These are phyloP conservation scores for Hypoxylon rickii DNA, from an alignment of 495 filamentous ascomycete species.

Conservation along the genomic window DNA sequence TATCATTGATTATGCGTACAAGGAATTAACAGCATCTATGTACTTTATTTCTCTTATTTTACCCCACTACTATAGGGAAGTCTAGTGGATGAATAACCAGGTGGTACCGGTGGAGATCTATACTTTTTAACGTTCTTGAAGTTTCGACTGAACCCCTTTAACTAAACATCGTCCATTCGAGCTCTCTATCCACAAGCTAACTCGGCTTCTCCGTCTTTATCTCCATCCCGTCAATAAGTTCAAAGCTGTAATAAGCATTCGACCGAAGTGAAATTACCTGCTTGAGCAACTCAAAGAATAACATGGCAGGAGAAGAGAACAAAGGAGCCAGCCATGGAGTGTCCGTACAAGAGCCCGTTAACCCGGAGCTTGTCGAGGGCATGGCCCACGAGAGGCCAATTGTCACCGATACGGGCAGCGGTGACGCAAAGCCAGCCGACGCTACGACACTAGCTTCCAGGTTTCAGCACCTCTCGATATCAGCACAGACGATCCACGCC, in stretches of 20 bases:
- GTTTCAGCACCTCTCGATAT: constrained; percentile 49
- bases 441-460: constrained; percentile 25
- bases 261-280: not conserved
- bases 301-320: constrained; percentile 27
- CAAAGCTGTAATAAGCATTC: no score
- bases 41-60: not conserved
- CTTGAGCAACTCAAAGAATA: not conserved
- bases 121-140: constrained; percentile 1
- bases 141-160: not conserved
- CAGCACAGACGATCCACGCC: constrained; percentile 82
- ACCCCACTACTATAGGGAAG: constrained; percentile 15
- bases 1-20: no score
- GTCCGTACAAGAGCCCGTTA: constrained; percentile 20
- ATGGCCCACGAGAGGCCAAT: constrained; percentile 28
- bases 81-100: constrained; percentile 5
- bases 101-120: constrained; percentile 22
- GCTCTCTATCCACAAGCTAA: not conserved
- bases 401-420: constrained; percentile 3
- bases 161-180: not conserved
- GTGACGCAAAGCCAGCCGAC: not conserved
- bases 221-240: no score
- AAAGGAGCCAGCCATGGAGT: constrained; percentile 2
- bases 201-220: no score
- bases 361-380: constrained; percentile 27
- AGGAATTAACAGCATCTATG: not conserved